Conservation (phyloP, 495 filamentous ascomycete genomes). For the Podospora anserina region DNA sequence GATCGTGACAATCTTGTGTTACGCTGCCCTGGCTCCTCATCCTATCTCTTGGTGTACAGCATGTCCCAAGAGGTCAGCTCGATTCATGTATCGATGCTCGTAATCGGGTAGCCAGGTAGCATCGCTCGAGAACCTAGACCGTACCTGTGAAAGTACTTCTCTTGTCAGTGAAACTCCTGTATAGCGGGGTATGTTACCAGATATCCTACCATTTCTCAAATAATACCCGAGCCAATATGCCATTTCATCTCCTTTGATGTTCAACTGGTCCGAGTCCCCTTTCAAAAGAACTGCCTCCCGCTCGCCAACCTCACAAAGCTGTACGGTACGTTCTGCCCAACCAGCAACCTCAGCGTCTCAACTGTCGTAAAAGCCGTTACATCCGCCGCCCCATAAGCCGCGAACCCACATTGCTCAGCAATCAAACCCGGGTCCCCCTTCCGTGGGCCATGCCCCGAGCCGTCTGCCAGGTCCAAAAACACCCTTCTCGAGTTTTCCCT, state of each 20-base stretch:
- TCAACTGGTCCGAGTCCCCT: not conserved
- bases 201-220: not conserved
- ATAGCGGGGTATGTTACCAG: not conserved
- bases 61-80: not conserved
- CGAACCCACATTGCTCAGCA: slow-evolving; percentile 69
- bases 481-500: slow-evolving; percentile 64
- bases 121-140: not conserved
- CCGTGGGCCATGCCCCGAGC: slow-evolving; percentile 39
- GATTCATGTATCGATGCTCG: not conserved
- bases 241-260: not conserved
- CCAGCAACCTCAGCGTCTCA: slow-evolving; percentile 70
- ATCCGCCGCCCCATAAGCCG: slow-evolving; percentile 73
- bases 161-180: not conserved
- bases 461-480: slow-evolving; percentile 74
- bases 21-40: not conserved
- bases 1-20: not conserved
- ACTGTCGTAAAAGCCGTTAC: slow-evolving; percentile 79
- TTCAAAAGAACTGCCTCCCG: slow-evolving; percentile 63
- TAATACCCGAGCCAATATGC: not conserved
- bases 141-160: not conserved
- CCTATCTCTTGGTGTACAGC: not conserved
- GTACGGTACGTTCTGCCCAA: slow-evolving; percentile 82
- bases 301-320: slow-evolving; percentile 79
- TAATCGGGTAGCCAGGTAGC: not conserved
- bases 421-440: slow-evolving; percentile 67